Evolutionary conservation across 2,329 filamentous ascomycete species (phyloP), one percentile per base, ranked within the genome.

Genomic region (Dactylonectria estremocensis): DNA sequence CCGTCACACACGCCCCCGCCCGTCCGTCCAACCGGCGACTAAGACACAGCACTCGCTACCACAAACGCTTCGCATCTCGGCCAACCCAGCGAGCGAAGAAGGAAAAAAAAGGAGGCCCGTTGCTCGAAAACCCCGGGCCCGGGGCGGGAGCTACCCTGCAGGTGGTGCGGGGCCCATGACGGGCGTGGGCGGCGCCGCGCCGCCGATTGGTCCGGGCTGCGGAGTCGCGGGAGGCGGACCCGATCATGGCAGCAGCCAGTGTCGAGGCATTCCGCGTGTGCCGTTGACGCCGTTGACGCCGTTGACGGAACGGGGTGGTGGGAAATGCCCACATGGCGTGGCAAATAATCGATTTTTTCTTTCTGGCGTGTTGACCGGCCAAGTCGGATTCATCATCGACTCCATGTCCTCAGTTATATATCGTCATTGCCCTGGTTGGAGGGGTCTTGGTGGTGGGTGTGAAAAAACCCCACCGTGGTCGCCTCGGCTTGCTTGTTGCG

Each of bases 171-270:
- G 24, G 24, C 24, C 69, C 33, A 66, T 37, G 64, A 49, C 35
- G 55, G 69, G 70, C 68, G 65, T 76, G 72, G 59, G 61, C 60
- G 59, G 65, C 74, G 60, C 64, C 61, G 60, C 61, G 24, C 37
- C 68, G 54, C 66, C 71, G 63, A 76, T 76, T 76, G 74, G 74
- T 55, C 57, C 61, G 53, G 28, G 52, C 52, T 66, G 50, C 58
- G 49, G 62, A 59, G 28, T 50, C 64, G 59, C 55, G 43, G 66
- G 24, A 40, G 48, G 35, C 22, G 35, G 55, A 52, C 40, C 50
- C 40, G 37, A 16, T 40, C 10, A 16, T 13, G 35, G 35, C 9
- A 14, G 10, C 35, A 37, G 35, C 35, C 35, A 37, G 35, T 37
- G 35, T 37, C 16, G 40, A 18, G 14, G 9, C 16, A n/a, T 43